phyloP scores from a whole-genome alignment of 1,284 basidiomycete genomes.

The Cutaneotrichosporon mucoides region DNA sequence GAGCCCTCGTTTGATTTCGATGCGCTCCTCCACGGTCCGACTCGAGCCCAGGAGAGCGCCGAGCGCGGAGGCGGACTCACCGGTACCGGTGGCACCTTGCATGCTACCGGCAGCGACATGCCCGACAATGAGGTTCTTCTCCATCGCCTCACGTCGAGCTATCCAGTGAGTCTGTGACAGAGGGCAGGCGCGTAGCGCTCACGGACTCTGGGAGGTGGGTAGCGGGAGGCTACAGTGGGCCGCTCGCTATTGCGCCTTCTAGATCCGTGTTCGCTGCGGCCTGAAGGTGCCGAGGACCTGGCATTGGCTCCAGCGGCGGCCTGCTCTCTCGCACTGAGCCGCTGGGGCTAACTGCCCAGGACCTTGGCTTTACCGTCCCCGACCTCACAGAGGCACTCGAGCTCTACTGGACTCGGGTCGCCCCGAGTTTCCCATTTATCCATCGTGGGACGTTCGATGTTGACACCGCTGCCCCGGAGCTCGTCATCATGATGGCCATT shows the following conservation, averaged over 20 bases:
- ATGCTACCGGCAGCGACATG: background rate
- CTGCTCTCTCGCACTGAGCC: background rate
- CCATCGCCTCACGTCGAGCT: slow-evolving; percentile 8
- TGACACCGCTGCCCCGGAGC: slow-evolving; percentile 26
- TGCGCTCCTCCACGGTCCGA: slow-evolving; percentile 4
- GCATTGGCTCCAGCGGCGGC: slow-evolving; percentile 1
- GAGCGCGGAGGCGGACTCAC: slow-evolving; percentile 3
- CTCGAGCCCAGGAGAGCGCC: slow-evolving; percentile 23
- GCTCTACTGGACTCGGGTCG: slow-evolving; percentile 32
- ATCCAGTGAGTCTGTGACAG: slow-evolving; percentile 6
- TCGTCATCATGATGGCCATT: slow-evolving; percentile 40
- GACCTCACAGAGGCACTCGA: slow-evolving; percentile 26
- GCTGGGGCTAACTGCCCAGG: slow-evolving; percentile 6
- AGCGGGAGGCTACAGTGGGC: too few species aligned
- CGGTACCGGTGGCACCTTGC: background rate
- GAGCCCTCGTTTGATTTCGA: slow-evolving; percentile 16
- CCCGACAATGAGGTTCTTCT: slow-evolving; percentile 12
- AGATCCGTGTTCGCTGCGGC: background rate
- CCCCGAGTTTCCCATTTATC: slow-evolving; percentile 40
- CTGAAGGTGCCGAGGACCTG: background rate
- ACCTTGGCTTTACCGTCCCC: slow-evolving; percentile 21
- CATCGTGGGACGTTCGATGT: slow-evolving; percentile 39
- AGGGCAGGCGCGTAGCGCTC: slow-evolving; percentile 22
- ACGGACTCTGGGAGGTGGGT: background rate
- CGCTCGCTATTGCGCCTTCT: background rate